Percentiles rank a stretch among this genome's conserved stretches.
Conservation (phyloP, 257 asterid species). For the Petrea volubilis region DNA sequence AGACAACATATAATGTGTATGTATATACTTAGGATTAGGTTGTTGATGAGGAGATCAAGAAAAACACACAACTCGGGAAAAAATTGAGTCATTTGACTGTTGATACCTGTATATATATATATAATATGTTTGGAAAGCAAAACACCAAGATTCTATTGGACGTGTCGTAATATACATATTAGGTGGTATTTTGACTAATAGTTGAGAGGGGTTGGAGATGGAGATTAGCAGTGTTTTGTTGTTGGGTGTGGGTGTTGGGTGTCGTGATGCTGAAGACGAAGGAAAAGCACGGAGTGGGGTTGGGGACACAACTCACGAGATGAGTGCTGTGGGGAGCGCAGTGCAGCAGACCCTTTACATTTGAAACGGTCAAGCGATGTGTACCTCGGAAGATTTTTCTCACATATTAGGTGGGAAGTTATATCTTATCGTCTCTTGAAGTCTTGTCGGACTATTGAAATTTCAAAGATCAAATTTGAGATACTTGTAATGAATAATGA, state of each 20-base stretch:
- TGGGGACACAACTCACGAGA: conserved; percentile 28
- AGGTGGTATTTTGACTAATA: background rate
- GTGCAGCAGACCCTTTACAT: conserved; percentile 13
- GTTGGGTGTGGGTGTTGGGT: background rate
- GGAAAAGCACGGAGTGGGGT: background rate
- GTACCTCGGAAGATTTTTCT: background rate
- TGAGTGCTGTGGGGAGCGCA: conserved; percentile 29
- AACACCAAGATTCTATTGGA: background rate
- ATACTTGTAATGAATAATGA: no score
- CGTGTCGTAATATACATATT: background rate
- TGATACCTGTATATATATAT: background rate
- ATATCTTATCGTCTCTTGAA: background rate
- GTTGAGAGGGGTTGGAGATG: background rate
- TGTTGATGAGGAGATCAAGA: conserved; percentile 29
- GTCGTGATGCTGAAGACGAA: conserved; percentile 19
- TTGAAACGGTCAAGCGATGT: conserved; percentile 29
- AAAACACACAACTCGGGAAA: conserved; percentile 20
- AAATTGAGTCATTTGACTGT: conserved; percentile 19
- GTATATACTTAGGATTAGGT: background rate
- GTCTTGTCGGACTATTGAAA: no score
- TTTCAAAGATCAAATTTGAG: no score
- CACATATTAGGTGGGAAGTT: background rate
- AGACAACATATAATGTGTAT: background rate
- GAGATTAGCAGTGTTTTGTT: conserved; percentile 14
- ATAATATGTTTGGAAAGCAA: background rate